Evolutionary conservation across 2,329 filamentous ascomycete genomes (phyloP).

Genomic region (Ceratocystis destructans): DNA sequence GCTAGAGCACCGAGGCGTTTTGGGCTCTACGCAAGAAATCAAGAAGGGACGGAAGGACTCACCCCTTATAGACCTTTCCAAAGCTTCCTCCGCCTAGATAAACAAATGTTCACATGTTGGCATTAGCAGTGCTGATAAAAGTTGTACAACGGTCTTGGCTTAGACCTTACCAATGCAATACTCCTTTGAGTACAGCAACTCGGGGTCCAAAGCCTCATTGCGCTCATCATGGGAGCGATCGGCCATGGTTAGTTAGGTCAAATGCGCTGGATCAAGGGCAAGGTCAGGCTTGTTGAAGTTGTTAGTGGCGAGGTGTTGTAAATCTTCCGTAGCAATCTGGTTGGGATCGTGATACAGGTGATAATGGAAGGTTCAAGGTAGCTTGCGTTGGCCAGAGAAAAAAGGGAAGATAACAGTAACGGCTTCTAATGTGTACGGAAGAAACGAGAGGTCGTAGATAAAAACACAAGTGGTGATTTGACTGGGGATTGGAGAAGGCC

Average conservation of each 20-base stretch:
- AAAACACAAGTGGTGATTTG: not conserved
- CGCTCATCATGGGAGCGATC: constrained; percentile 34
- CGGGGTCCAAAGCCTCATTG: constrained; percentile 60
- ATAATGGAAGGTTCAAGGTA: not conserved
- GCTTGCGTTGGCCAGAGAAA: not conserved
- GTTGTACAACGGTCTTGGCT: constrained; percentile 19
- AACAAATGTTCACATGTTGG: constrained; percentile 19
- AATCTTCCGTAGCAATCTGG: not conserved
- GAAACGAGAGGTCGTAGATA: not conserved
- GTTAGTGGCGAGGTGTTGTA: not conserved
- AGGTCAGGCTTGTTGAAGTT: not conserved
- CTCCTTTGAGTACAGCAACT: constrained; percentile 85
- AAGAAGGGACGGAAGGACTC: constrained; percentile 23
- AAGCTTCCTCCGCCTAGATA: constrained; percentile 80
- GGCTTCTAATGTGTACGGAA: not conserved
- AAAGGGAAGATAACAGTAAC: not conserved
- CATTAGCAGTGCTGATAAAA: constrained; percentile 22
- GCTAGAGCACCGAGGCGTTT: too few species aligned
- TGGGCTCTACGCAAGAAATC: too few species aligned
- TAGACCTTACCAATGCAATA: constrained; percentile 60
- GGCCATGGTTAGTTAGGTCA: constrained; percentile 30
- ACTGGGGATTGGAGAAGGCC: not conserved
- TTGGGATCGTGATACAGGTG: not conserved
- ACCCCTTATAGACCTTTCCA: constrained; percentile 98
- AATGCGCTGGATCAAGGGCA: not conserved